Percentiles rank a stretch among this genome's conserved stretches.
phyloP scores from a whole-genome alignment of 2,329 filamentous ascomycete species.

The Aspergillus pseudonomiae region DNA sequence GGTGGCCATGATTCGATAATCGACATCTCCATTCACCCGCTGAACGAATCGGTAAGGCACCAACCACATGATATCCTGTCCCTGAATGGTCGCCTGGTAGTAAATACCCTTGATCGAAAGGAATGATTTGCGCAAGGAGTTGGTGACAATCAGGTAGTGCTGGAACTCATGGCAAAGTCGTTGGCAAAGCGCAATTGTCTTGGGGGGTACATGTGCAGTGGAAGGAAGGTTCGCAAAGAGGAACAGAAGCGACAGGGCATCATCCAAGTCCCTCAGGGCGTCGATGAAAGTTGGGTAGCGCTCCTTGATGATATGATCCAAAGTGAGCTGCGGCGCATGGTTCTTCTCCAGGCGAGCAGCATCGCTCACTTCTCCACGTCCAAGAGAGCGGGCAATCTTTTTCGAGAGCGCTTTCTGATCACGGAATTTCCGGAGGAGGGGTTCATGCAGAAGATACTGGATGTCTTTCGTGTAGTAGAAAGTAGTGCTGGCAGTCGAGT shows the following conservation, averaged over 20 bases:
- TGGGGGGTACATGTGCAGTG: constrained; percentile 83
- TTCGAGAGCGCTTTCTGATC: constrained; percentile 96
- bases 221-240: constrained; percentile 96
- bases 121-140: constrained; percentile 93
- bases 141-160: constrained; percentile 92
- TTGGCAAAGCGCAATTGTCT: constrained; percentile 95
- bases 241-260: constrained; percentile 95
- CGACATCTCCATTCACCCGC: constrained; percentile 87
- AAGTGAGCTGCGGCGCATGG: constrained; percentile 82
- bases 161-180: constrained; percentile 93
- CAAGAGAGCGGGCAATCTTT: constrained; percentile 92
- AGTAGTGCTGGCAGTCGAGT: constrained; percentile 85
- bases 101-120: constrained; percentile 99
- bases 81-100: constrained; percentile 96
- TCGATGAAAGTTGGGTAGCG: constrained; percentile 97
- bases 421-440: constrained; percentile 88
- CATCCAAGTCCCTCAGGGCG: constrained; percentile 90
- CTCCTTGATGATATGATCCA: constrained; percentile 97
- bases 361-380: constrained; percentile 86
- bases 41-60: constrained; percentile 99
- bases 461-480: constrained; percentile 95
- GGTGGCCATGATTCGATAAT: constrained; percentile 98
- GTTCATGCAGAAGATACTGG: constrained; percentile 96
- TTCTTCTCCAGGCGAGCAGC: constrained; percentile 89
- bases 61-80: constrained; percentile 95